Conservation (phyloP, 177 flowering plant genomes). For the Vitis hybrid region DNA sequence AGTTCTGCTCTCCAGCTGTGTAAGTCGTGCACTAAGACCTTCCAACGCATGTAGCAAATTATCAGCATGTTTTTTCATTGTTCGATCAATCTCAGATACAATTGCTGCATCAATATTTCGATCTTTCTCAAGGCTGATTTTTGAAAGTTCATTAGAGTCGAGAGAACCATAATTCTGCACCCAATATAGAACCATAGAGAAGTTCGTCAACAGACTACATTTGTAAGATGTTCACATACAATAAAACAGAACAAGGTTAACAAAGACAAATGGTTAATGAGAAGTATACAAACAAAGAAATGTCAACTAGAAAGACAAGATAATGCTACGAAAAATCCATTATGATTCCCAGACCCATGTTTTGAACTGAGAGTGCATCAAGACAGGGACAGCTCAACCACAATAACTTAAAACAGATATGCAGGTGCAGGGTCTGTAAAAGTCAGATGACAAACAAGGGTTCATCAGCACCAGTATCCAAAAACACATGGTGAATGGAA, state of each 20-base stretch:
- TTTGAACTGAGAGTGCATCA: too few relatives aligned
- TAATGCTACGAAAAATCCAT: background rate
- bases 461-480: too few relatives aligned
- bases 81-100: conserved; percentile 71
- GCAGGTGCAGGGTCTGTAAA: too few relatives aligned
- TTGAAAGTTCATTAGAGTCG: conserved; percentile 48
- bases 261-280: background rate
- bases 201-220: background rate
- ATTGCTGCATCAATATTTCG: conserved; percentile 31
- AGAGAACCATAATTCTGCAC: conserved; percentile 60
- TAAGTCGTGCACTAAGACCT: conserved; percentile 71
- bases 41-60: conserved; percentile 72
- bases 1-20: conserved; percentile 85
- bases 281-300: background rate
- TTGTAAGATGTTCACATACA: too few relatives aligned
- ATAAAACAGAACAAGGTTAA: background rate
- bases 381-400: too few relatives aligned
- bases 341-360: too few relatives aligned
- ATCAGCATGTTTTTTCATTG: conserved; percentile 83
- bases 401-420: too few relatives aligned
- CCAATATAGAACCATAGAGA: background rate
- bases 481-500: too few relatives aligned
- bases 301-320: too few relatives aligned
- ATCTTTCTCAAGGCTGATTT: conserved; percentile 43
- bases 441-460: too few relatives aligned